Conservation (phyloP, 2,329 filamentous ascomycete genomes). For the Pseudofabraea citricarpa region DNA sequence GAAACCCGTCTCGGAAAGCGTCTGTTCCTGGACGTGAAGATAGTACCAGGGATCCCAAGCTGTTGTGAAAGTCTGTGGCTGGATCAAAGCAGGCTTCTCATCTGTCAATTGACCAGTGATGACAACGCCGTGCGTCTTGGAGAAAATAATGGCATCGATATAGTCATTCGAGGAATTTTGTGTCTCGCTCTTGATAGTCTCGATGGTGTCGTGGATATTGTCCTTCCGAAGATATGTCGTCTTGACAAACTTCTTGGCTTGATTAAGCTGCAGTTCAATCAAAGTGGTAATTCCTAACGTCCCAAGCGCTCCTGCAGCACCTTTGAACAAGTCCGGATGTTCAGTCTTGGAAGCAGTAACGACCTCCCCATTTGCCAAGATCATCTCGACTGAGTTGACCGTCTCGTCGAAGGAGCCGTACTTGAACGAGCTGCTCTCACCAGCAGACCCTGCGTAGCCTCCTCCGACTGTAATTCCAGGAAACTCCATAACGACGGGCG, state of each 20-base stretch:
- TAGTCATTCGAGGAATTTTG: constrained; percentile 39
- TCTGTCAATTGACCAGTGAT: constrained; percentile 44
- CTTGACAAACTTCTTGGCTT: constrained; percentile 50
- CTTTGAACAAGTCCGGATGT: constrained; percentile 51
- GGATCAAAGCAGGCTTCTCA: constrained; percentile 13
- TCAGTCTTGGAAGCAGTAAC: constrained; percentile 40
- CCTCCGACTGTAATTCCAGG: constrained; percentile 66
- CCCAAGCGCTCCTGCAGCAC: constrained; percentile 54
- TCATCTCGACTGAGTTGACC: constrained; percentile 57
- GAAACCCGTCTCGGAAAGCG: constrained; percentile 5
- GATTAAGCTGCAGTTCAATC: constrained; percentile 50
- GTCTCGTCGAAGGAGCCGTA: constrained; percentile 63
- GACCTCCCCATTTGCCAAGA: constrained; percentile 53
- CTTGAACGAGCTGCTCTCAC: constrained; percentile 62
- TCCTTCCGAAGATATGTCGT: constrained; percentile 45
- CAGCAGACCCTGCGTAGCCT: constrained; percentile 61
- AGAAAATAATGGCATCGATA: constrained; percentile 50
- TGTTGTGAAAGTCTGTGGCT: constrained; percentile 40
- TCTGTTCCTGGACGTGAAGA: constrained; percentile 43
- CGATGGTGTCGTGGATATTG: constrained; percentile 38
- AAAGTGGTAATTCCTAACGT: constrained; percentile 57
- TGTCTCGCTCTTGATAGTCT: constrained; percentile 28
- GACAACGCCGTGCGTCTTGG: constrained; percentile 40
- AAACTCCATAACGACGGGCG: constrained; percentile 66
- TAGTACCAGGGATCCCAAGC: constrained; percentile 58